phyloP scores from a whole-genome alignment of 495 filamentous ascomycete genomes.

The Bryoglossum gracile region DNA sequence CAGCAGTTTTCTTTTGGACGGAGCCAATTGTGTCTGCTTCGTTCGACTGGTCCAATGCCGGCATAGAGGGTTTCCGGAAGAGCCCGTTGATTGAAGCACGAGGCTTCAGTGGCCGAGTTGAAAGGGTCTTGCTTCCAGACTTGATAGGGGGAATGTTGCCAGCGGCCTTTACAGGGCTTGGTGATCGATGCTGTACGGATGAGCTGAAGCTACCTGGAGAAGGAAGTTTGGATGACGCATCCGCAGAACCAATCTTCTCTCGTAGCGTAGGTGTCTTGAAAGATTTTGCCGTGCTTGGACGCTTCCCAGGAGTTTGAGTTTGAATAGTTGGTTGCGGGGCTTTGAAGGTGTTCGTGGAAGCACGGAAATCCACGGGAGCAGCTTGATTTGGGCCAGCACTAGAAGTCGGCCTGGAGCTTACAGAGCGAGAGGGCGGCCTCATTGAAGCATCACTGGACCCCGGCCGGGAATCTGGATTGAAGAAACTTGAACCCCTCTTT shows the following conservation, averaged over 20 bases:
- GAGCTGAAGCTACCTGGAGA: constrained; percentile 20
- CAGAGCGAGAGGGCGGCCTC: constrained; percentile 40
- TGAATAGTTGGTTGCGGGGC: constrained; percentile 25
- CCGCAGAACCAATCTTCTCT: neutral
- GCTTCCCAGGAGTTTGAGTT: constrained; percentile 19
- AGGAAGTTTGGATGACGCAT: constrained; percentile 17
- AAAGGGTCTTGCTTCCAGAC: constrained; percentile 43
- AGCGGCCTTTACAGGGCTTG: constrained; percentile 36
- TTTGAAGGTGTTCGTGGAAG: constrained; percentile 20
- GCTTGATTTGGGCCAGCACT: constrained; percentile 31
- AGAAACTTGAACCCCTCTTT: constrained; percentile 54
- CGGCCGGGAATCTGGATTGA: constrained; percentile 45
- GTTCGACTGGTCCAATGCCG: constrained; percentile 33
- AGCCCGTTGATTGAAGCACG: constrained; percentile 49
- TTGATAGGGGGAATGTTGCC: constrained; percentile 27
- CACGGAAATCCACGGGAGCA: constrained; percentile 25
- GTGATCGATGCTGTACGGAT: constrained; percentile 27
- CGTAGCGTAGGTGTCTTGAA: constrained; percentile 10
- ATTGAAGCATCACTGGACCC: constrained; percentile 20
- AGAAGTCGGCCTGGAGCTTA: constrained; percentile 38
- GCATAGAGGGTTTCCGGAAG: constrained; percentile 44
- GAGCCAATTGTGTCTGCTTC: constrained; percentile 31
- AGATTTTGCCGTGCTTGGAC: constrained; percentile 5
- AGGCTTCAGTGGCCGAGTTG: constrained; percentile 41
- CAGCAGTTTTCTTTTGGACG: constrained; percentile 35